Evolutionary conservation across 305 asterid species (phyloP), one percentile per base, ranked within the genome.

Genomic region (Ajuga reptans): DNA sequence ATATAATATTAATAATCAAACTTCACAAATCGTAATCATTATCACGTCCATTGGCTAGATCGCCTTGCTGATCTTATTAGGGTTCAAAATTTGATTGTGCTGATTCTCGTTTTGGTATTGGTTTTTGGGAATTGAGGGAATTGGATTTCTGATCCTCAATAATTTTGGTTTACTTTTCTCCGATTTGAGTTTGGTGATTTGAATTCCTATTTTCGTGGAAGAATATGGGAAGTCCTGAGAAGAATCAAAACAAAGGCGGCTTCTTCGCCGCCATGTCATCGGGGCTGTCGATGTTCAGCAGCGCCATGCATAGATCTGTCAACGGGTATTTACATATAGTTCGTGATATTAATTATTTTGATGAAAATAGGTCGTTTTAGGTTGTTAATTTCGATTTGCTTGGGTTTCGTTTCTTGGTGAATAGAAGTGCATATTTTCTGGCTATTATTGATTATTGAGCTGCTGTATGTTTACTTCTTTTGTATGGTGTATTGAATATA

Each of bases 181-280:
- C 45, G 75, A 50, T 60, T 69, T 62, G 36, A 46, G 17, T 41
- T 24, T 24, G 65, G 55, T 27, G 58, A 51, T 49, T 71, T 71
- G 65, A 9, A 67, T 60, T 59, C 65, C 21, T 55, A 51, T 33
- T 51, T 71, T 54, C 27, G 73, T 57, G 53, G 66, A 67, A 51
- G 58, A 69, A 70, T 55, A 86, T 86, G 92, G 92, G 81, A 62
- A 82, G 76, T 72, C 85, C 92, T 64, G 75, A 86, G 64, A 78
- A 81, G 63, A 78, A 75, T 63, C 66, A 79, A 53, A 67, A 41
- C 64, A 75, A 79, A 43, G 86, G 90, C 15, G 88, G 95, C 1
- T 86, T 89, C 78, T 86, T 89, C 75, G 71, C 91, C 5, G 78
- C 91, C 64, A 72, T 89, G 85, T 72, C 88, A 10, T 82, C 87